Base-by-base conservation (phyloP, 352 stramenopile genomes). In the Elongisporangium prolatum region DNA sequence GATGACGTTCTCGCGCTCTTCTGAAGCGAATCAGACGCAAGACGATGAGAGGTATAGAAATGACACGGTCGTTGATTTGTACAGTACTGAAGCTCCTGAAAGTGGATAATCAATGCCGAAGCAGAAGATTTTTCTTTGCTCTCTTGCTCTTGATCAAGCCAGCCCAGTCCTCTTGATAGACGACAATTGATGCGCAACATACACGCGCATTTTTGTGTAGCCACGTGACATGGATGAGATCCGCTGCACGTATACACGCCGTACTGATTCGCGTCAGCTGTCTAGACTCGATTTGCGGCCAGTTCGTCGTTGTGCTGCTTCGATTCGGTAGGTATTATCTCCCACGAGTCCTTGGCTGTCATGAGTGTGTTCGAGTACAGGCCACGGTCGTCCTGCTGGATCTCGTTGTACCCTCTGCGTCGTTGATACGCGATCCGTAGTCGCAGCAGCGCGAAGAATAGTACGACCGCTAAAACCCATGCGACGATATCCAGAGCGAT, bases 321-420 rank as follows among this genome's bases (percentile, higher is more conserved):
- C 9, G 28, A 40, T 40, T 40, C 5, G 28, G 28, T 13, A 13
- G 54, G 54, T 48, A 84, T 61, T 20, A 65, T 75, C 40, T 89
- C 81, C 72, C 74, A 88, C 60, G 84, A 93, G 57, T 93, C 81
- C 20, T 82, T 84, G 16, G 81, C 71, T 21, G 65, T 65, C 55
- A 80, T 69, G 24, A 93, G 76, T 59, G 76, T 59, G 17, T 74
- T 68, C 49, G 78, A 86, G 64, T 83, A 91, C 63, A 93, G 76
- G 49, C 50, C 64, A 52, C 72, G 69, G 61, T 86, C 80, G 63
- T 91, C 81, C 63, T 88, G 77, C 24, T 84, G 67, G 53, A 91
- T 82, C 51, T 79, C 68, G 38, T 69, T 64, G 63, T 90, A 93
- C 16, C 80, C 80, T 59, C 54, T 60, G 60, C 75, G 75, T 55